Percentiles rank a stretch among this genome's conserved stretches.
Conservation (phyloP, 257 asterid genomes). For the Ballota nigra region DNA sequence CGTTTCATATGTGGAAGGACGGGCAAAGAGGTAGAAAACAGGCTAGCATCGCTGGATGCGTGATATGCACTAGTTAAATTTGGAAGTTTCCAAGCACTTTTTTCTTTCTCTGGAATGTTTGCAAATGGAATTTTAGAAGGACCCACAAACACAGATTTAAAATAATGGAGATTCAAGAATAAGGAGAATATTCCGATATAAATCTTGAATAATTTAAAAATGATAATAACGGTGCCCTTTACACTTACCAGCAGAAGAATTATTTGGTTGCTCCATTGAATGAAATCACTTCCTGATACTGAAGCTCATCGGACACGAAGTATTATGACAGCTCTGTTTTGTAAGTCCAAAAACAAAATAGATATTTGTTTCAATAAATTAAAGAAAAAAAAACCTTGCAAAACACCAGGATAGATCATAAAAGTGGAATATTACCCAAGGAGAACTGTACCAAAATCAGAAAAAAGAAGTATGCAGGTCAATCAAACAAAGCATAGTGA, state of each 20-base stretch:
- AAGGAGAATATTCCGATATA: not conserved
- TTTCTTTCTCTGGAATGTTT: slow-evolving; percentile 40
- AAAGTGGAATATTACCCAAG: not conserved
- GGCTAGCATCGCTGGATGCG: slow-evolving; percentile 71
- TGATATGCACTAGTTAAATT: slow-evolving; percentile 37
- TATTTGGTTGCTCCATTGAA: slow-evolving; percentile 45
- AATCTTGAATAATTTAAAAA: not conserved
- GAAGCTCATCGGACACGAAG: not conserved
- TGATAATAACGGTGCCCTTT: not conserved
- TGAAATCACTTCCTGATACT: slow-evolving; percentile 35
- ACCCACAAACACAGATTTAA: slow-evolving; percentile 35
- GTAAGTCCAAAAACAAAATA: slow-evolving; percentile 11
- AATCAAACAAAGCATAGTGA: slow-evolving; percentile 8
- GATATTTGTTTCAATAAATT: not conserved
- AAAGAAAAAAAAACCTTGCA: not conserved
- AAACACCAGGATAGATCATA: not conserved
- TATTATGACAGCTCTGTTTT: slow-evolving; percentile 8
- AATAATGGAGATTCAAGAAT: not conserved
- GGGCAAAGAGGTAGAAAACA: slow-evolving; percentile 88
- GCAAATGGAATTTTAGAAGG: slow-evolving; percentile 29
- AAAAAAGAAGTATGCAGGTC: not conserved
- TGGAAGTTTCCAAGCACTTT: slow-evolving; percentile 61
- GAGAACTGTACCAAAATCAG: not conserved
- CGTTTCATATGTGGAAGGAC: slow-evolving; percentile 65
- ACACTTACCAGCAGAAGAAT: slow-evolving; percentile 35